These are phyloP conservation scores for Chlamydomonas sp. DNA, from an alignment of 139 green algal species.

Conservation along the genomic window DNA sequence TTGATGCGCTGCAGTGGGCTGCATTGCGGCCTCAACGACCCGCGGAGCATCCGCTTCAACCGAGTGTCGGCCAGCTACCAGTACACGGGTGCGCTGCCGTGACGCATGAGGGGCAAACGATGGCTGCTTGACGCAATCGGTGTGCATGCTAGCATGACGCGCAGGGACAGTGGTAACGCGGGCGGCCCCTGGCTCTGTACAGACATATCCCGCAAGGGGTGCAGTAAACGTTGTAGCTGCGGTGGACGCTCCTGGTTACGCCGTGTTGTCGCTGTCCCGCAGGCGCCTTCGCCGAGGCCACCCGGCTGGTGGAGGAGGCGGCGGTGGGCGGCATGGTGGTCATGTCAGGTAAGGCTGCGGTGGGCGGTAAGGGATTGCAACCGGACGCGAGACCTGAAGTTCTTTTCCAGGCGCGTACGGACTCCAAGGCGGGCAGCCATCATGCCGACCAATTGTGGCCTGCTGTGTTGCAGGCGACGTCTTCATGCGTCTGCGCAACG, in stretches of 20 bases:
- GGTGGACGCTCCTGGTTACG: background rate
- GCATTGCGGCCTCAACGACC: slow-evolving; percentile 6
- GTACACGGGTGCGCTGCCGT: slow-evolving; percentile 8
- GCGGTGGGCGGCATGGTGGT: slow-evolving; percentile 37
- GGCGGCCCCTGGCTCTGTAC: too few species aligned
- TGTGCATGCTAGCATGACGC: too few species aligned
- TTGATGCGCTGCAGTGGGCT: background rate
- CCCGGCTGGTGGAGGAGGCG: background rate
- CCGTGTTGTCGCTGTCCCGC: background rate
- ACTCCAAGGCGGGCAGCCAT: too few species aligned
- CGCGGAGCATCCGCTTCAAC: background rate
- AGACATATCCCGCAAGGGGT: too few species aligned
- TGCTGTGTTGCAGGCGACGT: too few species aligned
- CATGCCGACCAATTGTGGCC: too few species aligned
- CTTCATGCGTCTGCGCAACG: slow-evolving; percentile 17
- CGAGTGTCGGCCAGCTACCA: slow-evolving; percentile 1
- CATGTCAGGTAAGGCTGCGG: background rate
- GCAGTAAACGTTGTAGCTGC: too few species aligned
- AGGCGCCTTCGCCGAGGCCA: slow-evolving; percentile 10
- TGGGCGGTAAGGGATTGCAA: too few species aligned
- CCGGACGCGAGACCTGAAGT: too few species aligned
- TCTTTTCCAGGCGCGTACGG: too few species aligned
- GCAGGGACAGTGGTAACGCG: too few species aligned
- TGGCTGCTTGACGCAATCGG: too few species aligned
- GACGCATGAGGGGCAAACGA: background rate